phyloP scores from a whole-genome alignment of 768 basidiomycete species.

The Termitomyces sp. region DNA sequence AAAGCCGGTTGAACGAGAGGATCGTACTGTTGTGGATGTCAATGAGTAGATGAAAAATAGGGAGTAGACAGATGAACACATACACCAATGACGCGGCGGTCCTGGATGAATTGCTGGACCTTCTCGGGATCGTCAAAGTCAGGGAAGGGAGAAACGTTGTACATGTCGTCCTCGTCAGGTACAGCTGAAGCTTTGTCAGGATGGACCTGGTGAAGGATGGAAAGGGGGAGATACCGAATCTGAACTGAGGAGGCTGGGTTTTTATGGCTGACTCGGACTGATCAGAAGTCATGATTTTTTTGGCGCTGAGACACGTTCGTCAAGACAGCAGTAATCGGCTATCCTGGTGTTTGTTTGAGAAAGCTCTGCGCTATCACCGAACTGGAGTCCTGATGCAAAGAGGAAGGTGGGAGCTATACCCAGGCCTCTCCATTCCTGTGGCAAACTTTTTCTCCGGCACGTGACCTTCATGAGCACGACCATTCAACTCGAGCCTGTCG shows the following conservation, averaged over 20 bases:
- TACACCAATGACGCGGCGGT: slow-evolving; percentile 79
- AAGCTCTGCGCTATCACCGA: neutral
- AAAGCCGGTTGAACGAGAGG: slow-evolving; percentile 94
- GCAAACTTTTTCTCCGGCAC: slow-evolving; percentile 3
- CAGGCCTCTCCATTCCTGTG: neutral
- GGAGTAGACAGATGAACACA: slow-evolving; percentile 23
- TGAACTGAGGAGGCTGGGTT: slow-evolving; percentile 21
- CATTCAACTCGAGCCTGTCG: slow-evolving; percentile 49
- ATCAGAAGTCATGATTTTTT: slow-evolving; percentile 9
- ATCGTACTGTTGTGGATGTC: slow-evolving; percentile 62
- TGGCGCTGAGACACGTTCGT: too few species aligned
- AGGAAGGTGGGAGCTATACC: neutral
- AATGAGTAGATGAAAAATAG: slow-evolving; percentile 15
- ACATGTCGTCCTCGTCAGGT: slow-evolving; percentile 39
- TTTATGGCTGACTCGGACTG: slow-evolving; percentile 19
- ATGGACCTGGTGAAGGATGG: slow-evolving; percentile 19
- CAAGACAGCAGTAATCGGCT: neutral
- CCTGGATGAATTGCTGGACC: slow-evolving; percentile 73
- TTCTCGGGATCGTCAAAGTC: slow-evolving; percentile 60
- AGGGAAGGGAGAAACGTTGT: slow-evolving; percentile 61
- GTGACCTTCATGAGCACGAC: slow-evolving; percentile 15
- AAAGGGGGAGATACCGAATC: slow-evolving; percentile 31
- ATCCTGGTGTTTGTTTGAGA: neutral
- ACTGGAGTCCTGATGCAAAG: slow-evolving; percentile 5
- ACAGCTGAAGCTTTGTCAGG: slow-evolving; percentile 31